Conservation (phyloP, 139 green algal genomes). For the Chloropicon primus region DNA sequence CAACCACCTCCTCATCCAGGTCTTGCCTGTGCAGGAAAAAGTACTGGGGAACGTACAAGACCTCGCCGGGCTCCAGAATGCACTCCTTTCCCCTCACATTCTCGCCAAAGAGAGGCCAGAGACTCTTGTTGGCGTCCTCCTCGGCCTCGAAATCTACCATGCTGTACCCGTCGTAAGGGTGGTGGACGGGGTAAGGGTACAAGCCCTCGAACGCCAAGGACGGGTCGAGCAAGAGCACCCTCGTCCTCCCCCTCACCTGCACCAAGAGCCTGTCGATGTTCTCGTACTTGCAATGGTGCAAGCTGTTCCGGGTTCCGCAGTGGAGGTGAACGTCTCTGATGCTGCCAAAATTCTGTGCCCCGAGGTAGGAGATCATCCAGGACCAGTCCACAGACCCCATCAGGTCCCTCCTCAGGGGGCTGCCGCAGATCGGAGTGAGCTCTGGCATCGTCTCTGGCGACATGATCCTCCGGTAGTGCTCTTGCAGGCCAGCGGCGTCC, state of each 20-base stretch:
- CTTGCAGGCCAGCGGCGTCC: not conserved
- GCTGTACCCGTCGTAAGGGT: constrained; percentile 59
- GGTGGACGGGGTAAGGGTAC: constrained; percentile 56
- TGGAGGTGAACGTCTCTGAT: constrained; percentile 20
- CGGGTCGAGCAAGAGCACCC: constrained; percentile 46
- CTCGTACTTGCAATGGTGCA: constrained; percentile 38
- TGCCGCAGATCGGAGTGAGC: not conserved
- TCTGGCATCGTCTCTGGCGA: not conserved
- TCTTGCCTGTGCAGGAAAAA: constrained; percentile 41
- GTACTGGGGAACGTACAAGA: constrained; percentile 43
- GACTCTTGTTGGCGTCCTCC: constrained; percentile 17
- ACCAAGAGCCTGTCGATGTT: constrained; percentile 28
- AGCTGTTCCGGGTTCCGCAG: constrained; percentile 15
- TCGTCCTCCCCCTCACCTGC: constrained; percentile 35
- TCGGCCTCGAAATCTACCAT: constrained; percentile 44
- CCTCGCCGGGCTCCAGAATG: constrained; percentile 36
- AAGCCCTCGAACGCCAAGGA: constrained; percentile 31
- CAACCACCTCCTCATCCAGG: constrained; percentile 15
- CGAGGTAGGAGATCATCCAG: not conserved
- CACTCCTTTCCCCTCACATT: constrained; percentile 18
- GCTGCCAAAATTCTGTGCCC: not conserved
- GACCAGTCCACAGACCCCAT: not conserved
- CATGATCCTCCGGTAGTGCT: not conserved
- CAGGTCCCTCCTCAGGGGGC: not conserved
- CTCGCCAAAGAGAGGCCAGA: constrained; percentile 26